Conservation (phyloP, 768 basidiomycete species). For the Lactifluus volemus region DNA sequence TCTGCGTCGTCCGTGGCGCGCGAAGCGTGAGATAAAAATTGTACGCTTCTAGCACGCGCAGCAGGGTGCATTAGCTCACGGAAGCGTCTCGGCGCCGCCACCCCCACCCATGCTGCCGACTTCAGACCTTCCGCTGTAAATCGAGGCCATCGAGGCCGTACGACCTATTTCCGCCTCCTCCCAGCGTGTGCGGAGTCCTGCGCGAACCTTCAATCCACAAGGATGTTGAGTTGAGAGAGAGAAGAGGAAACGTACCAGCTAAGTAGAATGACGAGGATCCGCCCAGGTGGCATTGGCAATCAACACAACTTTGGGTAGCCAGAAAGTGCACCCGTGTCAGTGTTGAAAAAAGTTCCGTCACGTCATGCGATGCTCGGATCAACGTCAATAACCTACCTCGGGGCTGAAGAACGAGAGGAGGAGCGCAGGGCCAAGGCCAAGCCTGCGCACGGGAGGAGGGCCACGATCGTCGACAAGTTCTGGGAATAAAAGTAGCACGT, state of each 20-base stretch:
- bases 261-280: conserved; percentile 38
- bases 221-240: conserved; percentile 32
- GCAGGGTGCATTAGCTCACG: no score
- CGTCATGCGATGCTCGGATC: conserved; percentile 38
- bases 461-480: conserved; percentile 42
- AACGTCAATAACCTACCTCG: conserved; percentile 44
- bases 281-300: conserved; percentile 75
- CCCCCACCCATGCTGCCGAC: conserved; percentile 11
- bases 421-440: conserved; percentile 64
- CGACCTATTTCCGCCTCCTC: conserved; percentile 73
- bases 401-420: conserved; percentile 28
- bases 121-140: conserved; percentile 37
- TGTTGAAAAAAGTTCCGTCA: conserved; percentile 69
- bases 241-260: no score
- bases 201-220: conserved; percentile 35
- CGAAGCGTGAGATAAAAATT: no score
- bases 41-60: no score
- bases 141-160: conserved; percentile 30
- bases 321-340: conserved; percentile 50
- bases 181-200: conserved; percentile 67
- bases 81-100: conserved; percentile 24
- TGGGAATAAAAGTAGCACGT: no score
- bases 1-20: conserved; percentile 18
- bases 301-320: conserved; percentile 68
- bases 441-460: conserved; percentile 76